A percentile compares a stretch with the other conserved stretches of the same genome.
These are phyloP conservation scores for Fallopia convolvulus DNA, from an alignment of 148 eudicot species.

Conservation along the genomic window DNA sequence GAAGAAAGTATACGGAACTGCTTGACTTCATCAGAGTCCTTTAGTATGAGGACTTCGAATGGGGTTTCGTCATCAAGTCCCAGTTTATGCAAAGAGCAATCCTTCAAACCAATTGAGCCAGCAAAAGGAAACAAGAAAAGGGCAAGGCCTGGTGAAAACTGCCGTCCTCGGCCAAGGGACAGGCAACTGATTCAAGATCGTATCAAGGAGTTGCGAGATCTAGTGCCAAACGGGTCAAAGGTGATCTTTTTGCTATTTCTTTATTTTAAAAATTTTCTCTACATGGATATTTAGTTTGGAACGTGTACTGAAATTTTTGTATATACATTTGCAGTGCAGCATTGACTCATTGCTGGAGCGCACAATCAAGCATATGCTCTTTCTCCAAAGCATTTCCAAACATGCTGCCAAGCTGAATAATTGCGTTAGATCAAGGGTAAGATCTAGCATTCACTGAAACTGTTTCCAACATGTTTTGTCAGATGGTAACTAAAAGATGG, in stretches of 20 bases:
- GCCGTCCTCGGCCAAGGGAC: conserved; percentile 87
- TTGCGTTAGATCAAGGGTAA: conserved; percentile 52
- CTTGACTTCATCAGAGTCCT: conserved; percentile 49
- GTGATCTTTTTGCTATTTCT: conserved; percentile 20
- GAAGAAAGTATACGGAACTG: conserved; percentile 38
- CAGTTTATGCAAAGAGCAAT: conserved; percentile 42
- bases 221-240: conserved; percentile 88
- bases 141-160: conserved; percentile 71
- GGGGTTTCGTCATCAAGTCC: conserved; percentile 36
- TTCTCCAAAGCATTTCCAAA: conserved; percentile 62
- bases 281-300: too few relatives aligned
- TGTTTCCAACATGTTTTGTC: not conserved
- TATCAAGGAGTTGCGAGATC: conserved; percentile 73
- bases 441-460: not conserved
- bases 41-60: conserved; percentile 35
- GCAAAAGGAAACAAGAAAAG: conserved; percentile 42
- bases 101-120: conserved; percentile 35
- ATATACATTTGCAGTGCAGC: conserved; percentile 58
- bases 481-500: not conserved
- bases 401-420: conserved; percentile 66
- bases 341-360: conserved; percentile 86
- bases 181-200: conserved; percentile 94
- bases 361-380: conserved; percentile 85
- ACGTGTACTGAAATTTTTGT: conserved; percentile 19
- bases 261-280: not conserved